A percentile compares a stretch with the other conserved stretches of the same genome.
These are phyloP conservation scores for Monocercomonoides exilis DNA, from an alignment of 78 protist species.

Conservation along the genomic window DNA sequence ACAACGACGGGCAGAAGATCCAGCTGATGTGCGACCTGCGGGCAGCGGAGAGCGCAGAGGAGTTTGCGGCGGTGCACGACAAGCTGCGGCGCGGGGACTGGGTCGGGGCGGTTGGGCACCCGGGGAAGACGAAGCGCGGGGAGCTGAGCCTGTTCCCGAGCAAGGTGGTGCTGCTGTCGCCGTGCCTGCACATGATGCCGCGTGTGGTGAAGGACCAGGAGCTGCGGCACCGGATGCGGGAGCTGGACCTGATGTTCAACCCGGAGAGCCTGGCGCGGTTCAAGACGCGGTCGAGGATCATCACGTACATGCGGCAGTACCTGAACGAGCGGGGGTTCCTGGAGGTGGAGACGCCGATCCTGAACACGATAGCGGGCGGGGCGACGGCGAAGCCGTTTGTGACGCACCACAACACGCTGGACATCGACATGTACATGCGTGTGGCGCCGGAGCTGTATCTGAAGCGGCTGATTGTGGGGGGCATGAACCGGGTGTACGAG, in stretches of 20 bases:
- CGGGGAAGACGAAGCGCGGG: slow-evolving; percentile 82
- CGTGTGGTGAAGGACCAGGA: slow-evolving; percentile 59
- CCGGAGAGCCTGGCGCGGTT: slow-evolving; percentile 47
- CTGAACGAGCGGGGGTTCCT: slow-evolving; percentile 11
- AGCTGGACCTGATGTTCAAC: slow-evolving; percentile 92
- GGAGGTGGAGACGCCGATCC: slow-evolving; percentile 93
- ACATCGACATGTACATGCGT: slow-evolving; percentile 87
- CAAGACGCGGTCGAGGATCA: slow-evolving; percentile 60
- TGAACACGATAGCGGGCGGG: slow-evolving; percentile 94
- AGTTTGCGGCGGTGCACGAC: slow-evolving; percentile 45
- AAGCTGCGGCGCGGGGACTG: slow-evolving; percentile 90
- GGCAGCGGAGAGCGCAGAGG: slow-evolving; percentile 17
- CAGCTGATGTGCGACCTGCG: slow-evolving; percentile 69
- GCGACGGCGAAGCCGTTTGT: slow-evolving; percentile 97
- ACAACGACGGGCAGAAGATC: slow-evolving; percentile 57
- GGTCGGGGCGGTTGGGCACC: slow-evolving; percentile 87
- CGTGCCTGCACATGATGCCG: slow-evolving; percentile 95
- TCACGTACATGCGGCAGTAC: slow-evolving; percentile 67
- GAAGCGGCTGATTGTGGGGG: slow-evolving; percentile 95
- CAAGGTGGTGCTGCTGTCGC: slow-evolving; percentile 70
- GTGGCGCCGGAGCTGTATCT: slow-evolving; percentile 99
- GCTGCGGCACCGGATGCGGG: slow-evolving; percentile 62
- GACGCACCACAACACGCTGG: slow-evolving; percentile 94
- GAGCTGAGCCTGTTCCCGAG: slow-evolving; percentile 82
- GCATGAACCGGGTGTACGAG: slow-evolving; percentile 98